These are phyloP conservation scores for Cercospora zeina DNA, from an alignment of 2,329 filamentous ascomycete species.

Conservation along the genomic window DNA sequence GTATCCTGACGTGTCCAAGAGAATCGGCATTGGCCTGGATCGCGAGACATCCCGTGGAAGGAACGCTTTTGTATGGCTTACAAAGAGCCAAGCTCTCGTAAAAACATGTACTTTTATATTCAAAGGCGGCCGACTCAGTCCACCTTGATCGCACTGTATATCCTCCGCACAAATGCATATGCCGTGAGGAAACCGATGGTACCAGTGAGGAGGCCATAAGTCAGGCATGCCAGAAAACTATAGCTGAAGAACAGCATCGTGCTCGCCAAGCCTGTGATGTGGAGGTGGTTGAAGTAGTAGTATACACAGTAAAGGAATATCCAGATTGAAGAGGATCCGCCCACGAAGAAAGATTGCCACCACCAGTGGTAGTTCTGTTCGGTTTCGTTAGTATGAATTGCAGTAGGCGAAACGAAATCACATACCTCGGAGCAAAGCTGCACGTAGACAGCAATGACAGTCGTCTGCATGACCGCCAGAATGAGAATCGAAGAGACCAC, in stretches of 20 bases:
- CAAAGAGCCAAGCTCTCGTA: not conserved
- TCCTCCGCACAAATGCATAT: conserved; percentile 78
- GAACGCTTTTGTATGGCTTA: not conserved
- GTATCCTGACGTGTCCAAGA: not conserved
- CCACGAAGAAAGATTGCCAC: conserved; percentile 84
- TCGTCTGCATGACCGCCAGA: conserved; percentile 77
- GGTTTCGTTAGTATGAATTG: conserved; percentile 20
- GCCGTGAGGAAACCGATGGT: conserved; percentile 82
- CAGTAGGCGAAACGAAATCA: not conserved
- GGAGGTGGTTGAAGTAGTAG: conserved; percentile 79
- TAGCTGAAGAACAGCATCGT: conserved; percentile 83
- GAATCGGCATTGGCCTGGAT: not conserved
- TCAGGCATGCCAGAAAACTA: conserved; percentile 74
- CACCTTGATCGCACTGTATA: conserved; percentile 60
- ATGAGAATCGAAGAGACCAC: conserved; percentile 72
- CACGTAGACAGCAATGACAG: conserved; percentile 78
- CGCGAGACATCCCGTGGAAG: not conserved
- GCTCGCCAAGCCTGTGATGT: conserved; percentile 77
- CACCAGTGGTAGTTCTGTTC: conserved; percentile 79
- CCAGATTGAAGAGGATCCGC: conserved; percentile 75
- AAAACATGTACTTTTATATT: not conserved
- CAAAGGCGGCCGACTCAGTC: conserved; percentile 33
- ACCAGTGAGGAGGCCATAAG: conserved; percentile 78
- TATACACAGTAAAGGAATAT: conserved; percentile 79
- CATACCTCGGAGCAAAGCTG: conserved; percentile 74